Base-by-base conservation (phyloP, 768 basidiomycete genomes). In the Hebeloma cylindrosporum region DNA sequence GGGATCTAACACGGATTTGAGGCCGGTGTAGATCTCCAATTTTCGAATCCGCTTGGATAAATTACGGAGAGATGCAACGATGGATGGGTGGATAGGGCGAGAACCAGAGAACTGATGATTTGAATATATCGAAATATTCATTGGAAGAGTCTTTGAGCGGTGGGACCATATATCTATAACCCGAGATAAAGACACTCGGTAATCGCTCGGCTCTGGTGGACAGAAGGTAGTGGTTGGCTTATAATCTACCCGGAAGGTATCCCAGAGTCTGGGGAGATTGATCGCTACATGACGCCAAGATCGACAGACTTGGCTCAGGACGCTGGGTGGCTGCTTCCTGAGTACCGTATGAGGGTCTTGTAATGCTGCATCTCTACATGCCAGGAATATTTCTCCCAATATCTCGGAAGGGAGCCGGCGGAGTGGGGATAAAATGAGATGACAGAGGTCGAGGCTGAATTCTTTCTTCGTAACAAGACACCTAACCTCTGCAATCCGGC, bases 231-330 rank as follows among this genome's bases (percentile, higher is more conserved):
- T 9, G 8, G 38, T 16, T 10, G 38, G 38, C 5, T 5, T 23
- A 17, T 27, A 28, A 7, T 14, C 20, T 4, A 40, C 20, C 14
- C 29, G 26, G 10, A 40, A 14, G n/a, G 23, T 40, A 22, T 40
- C 25, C 38, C 38, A 40, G 11, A 40, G 13, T 3, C 14, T 14
- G 9, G 38, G 13, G 25, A 10, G 23, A 16, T 4, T 40, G 13
- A 40, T 8, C 1, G 26, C 5, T 10, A 40, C 18, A 9, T 40
- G 38, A 14, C 38, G 38, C 38, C 38, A 40, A 17, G 14, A 16
- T 17, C 16, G 38, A 40, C 38, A 40, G n/a, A 40, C 38, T 16
- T 40, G 38, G 4, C 38, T 27, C 16, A 40, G 26, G 6, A 40
- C 16, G 6, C 26, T 14, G 5, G 23, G 25, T 7, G 7, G 4